phyloP scores from a whole-genome alignment of 306 rosid genomes.

The Leucaena leucocephala region DNA sequence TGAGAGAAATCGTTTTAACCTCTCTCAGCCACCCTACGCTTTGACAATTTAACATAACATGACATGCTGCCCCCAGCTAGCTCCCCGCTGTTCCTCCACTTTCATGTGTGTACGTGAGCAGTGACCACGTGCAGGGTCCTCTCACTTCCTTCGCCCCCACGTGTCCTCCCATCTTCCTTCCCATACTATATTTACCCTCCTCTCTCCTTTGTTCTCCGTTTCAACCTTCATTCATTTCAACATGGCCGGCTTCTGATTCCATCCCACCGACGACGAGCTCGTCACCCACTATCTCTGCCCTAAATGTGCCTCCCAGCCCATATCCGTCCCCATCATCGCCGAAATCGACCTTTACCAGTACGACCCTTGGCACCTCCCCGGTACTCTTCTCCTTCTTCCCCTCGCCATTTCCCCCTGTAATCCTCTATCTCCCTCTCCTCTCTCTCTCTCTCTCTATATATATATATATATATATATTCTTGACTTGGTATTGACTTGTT shows the following conservation, averaged over 20 bases:
- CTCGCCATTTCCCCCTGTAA: too few relatives aligned
- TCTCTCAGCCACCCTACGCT: too few relatives aligned
- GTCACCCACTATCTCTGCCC: conserved; percentile 71
- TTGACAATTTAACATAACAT: too few relatives aligned
- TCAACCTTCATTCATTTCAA: too few relatives aligned
- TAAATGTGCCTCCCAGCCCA: conserved; percentile 60
- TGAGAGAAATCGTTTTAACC: too few relatives aligned
- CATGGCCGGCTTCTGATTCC: too few relatives aligned
- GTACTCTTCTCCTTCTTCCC: conserved; percentile 30
- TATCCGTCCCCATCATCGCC: conserved; percentile 62
- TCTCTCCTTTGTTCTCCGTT: conserved; percentile 48
- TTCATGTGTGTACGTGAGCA: conserved; percentile 51
- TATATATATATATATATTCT: too few relatives aligned
- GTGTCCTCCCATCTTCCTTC: neutral
- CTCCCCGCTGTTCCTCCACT: conserved; percentile 29
- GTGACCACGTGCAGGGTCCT: conserved; percentile 56
- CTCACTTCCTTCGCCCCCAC: conserved; percentile 11
- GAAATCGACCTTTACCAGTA: conserved; percentile 72
- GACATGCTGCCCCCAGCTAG: neutral
- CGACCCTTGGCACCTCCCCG: conserved; percentile 80
- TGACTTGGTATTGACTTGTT: neutral
- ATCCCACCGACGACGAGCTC: conserved; percentile 84
- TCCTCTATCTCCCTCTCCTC: too few relatives aligned
- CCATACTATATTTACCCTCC: conserved; percentile 35
- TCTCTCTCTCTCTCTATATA: too few relatives aligned